Percentiles rank a stretch among this genome's conserved stretches.
Evolutionary conservation across 768 basidiomycete species (phyloP).

Genomic region (Trametes elegans): DNA sequence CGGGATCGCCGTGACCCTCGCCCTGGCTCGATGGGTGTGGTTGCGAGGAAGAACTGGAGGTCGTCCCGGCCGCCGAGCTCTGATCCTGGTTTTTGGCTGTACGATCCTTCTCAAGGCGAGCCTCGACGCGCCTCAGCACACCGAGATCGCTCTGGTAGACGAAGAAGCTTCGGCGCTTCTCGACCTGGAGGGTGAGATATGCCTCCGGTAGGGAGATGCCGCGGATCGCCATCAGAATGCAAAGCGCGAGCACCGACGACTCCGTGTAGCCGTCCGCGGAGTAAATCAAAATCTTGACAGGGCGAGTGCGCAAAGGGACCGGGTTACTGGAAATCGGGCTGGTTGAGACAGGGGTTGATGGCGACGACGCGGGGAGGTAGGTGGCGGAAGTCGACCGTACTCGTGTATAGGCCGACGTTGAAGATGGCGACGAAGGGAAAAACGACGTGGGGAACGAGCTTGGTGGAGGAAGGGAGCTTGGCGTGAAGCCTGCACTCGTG

Average conservation of each 20-base stretch:
- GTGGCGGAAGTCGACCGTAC: constrained; percentile 29
- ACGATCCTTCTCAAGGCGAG: constrained; percentile 36
- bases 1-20: neutral
- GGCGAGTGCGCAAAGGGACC: constrained; percentile 43
- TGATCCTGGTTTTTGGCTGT: constrained; percentile 6
- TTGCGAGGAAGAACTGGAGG: neutral
- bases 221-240: constrained; percentile 79
- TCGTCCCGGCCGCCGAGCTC: neutral
- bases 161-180: constrained; percentile 82
- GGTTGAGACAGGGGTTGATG: constrained; percentile 27
- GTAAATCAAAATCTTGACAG: constrained; percentile 76
- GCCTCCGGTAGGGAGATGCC: constrained; percentile 77
- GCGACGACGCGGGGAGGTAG: constrained; percentile 22
- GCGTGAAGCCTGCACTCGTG: constrained; percentile 12
- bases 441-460: constrained; percentile 29
- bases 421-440: constrained; percentile 20
- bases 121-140: constrained; percentile 70
- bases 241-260: constrained; percentile 82
- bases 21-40: neutral
- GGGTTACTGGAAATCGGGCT: constrained; percentile 9
- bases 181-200: constrained; percentile 87
- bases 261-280: constrained; percentile 93
- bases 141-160: constrained; percentile 83
- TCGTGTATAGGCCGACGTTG: constrained; percentile 23
- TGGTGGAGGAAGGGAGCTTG: constrained; percentile 28